Base-by-base conservation (phyloP, 1,284 basidiomycete genomes). In the Ganoderma lingzhi region DNA sequence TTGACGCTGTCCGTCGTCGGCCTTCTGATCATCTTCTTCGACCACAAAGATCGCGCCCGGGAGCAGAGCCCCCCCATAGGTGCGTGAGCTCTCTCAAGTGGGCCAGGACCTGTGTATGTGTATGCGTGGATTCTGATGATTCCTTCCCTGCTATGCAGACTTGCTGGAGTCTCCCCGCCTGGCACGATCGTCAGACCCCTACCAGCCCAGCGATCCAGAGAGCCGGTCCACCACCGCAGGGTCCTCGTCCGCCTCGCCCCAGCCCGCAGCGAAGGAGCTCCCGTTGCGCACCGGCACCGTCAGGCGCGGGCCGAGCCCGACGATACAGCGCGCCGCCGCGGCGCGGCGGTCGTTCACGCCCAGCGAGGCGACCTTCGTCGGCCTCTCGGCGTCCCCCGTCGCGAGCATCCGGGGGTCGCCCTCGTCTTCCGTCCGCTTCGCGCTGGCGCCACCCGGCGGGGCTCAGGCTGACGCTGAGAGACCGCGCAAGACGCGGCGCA, bases 391-490 rank as follows among this genome's bases (percentile, higher is more conserved):
- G 30, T 56, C 53, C 17, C 53, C 53, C 3, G 23, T 23, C 1
- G 23, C 48, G 48, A 51, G 48, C 48, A 28, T 51, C 23, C 48
- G 48, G 1, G 48, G 23, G 9, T 56, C 53, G 30, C 53, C 53
- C 23, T 30, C 53, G 30, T 56, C 53, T 15, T 56, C 53, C 3
- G 53, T 56, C 14, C 53, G 53, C 53, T 56, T 56, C 53, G 53
- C 53, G 3, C 30, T 9, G 6, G 30, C 12, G 0, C 39, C 12
- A 10, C 39, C 39, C 10, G 39, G 39, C 39, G 39, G 5, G 39
- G 39, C 39, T 2, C 9, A 28, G 30, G 12, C 53, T 5, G 53
- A 32, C 30, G 53, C 12, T 9, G 9, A 32, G 45, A 19, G 6
- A 17, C 30, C 53, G 30, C 15, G 53, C 14, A 56, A 56, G 30